Evolutionary conservation across 495 filamentous ascomycete species (phyloP), one percentile per base, ranked within the genome.

Genomic region (Hypoxylon rickii): DNA sequence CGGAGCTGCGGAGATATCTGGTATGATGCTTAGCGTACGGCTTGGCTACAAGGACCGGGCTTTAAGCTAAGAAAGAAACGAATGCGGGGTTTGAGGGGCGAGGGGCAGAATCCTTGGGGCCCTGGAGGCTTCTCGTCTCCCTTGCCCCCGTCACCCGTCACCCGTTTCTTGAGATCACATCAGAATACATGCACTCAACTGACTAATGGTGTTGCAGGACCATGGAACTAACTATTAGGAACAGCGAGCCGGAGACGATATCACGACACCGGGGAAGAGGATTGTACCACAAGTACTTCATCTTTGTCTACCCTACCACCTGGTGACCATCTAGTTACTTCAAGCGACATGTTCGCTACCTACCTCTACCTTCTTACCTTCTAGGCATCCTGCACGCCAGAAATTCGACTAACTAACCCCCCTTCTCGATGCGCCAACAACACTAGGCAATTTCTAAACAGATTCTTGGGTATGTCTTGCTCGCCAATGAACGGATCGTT

Each of bases 1-100:
- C 59, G 59, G 59, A 57, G 32, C 52, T 63, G 59, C 59, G 59
- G 59, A 63, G 44, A 46, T 43, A 56, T 52, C 52, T 37, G n/a
- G 37, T 45, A 61, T 13, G 51, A 47, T 47, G 46, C 22, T 55
- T 62, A 62, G 42, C 44, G 43, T 20, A 48, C 32, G 41, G 32
- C 52, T 52, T 56, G 52, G 58, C 58, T 62, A 43, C 51, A 51
- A 56, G 51, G 58, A 20, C 3, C 37, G 26, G 36, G 24, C 22
- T 21, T 19, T 45, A 5, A 33, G 37, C 13, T 43, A 39, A 24
- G 18, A 19, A 29, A 40, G 33, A 21, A 50, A 49, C 16, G 51
- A 41, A 57, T 55, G 59, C 59, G 59, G 59, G 59, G 59, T 53
- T 52, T 42, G 33, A 48, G 47, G 53, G 53, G 15, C 24, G 44